Evolutionary conservation across 306 rosid genomes (phyloP), one percentile per base, ranked within the genome.

Genomic region (Trifolium fragiferum): DNA sequence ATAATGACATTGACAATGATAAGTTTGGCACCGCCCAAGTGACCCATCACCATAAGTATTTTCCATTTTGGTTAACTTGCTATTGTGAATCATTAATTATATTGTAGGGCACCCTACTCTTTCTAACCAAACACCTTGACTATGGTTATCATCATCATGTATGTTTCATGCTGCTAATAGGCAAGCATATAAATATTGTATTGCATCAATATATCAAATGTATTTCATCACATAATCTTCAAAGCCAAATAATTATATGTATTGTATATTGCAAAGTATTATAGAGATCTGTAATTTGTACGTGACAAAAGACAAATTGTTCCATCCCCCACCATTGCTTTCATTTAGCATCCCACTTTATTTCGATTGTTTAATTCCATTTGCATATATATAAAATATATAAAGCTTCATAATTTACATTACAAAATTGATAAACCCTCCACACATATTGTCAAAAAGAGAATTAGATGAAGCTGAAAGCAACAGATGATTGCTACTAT

Each of bases 21-120:
- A 58, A 68, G 72, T 80, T 77, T 23, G 78, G 86, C 80, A 64
- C 79, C 51, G 80, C 20, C 73, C 77, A 51, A 72, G 37, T 21
- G 86, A 67, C 55, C 74, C 72, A 65, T 80, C 80, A 49, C 69
- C 41, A 59, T 63, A 62, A 81, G 66, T 68, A 75, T 20, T 70
- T 68, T 59, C 59, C 55, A 73, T 50, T 9, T 74, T 63, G 72
- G 60, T 16, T 13, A 44, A 19, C 30, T 38, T 57, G 62, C 10
- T 57, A 54, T 30, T 25, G 46, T 10, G 27, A 55, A 54, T 81
- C 58, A 65, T 38, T 35, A 19, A 50, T 62, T 60, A 61, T 58
- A 66, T 9, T 53, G 68, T 66, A 54, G 75, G 76, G 1, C 73
- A 49, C 53, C 9, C 9, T 16, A 8, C 63, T 38, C 13, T 37